These are phyloP conservation scores for Triangularia setosa DNA, from an alignment of 2,329 filamentous ascomycete genomes.

Conservation along the genomic window DNA sequence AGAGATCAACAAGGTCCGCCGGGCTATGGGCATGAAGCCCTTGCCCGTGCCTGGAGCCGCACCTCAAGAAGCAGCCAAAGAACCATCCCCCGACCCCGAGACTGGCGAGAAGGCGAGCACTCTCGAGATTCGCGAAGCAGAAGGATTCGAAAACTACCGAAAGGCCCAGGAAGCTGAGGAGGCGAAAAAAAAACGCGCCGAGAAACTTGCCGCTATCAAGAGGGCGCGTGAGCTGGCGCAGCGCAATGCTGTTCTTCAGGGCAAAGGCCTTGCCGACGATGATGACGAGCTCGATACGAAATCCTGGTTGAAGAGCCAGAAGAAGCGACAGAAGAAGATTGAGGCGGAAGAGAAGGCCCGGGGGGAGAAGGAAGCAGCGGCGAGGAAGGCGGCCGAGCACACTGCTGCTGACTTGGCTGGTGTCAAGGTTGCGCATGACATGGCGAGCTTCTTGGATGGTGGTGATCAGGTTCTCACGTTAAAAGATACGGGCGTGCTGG, in stretches of 20 bases:
- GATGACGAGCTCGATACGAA: conserved; percentile 70
- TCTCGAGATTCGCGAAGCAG: conserved; percentile 73
- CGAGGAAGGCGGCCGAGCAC: conserved; percentile 62
- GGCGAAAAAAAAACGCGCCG: conserved; percentile 73
- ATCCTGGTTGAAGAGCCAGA: conserved; percentile 82
- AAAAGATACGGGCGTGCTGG: conserved; percentile 85
- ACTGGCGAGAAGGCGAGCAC: conserved; percentile 67
- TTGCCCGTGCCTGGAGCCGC: conserved; percentile 73
- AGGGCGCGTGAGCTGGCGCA: conserved; percentile 82
- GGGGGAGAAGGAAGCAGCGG: conserved; percentile 68
- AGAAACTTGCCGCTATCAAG: conserved; percentile 77
- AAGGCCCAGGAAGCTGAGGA: conserved; percentile 65
- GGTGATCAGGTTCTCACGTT: conserved; percentile 88
- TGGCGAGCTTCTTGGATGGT: conserved; percentile 73
- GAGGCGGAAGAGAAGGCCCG: conserved; percentile 68
- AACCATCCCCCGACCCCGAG: conserved; percentile 40
- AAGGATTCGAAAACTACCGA: conserved; percentile 68
- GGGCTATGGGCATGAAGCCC: conserved; percentile 84
- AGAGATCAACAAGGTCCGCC: conserved; percentile 88
- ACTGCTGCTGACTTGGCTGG: conserved; percentile 83
- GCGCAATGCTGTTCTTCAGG: conserved; percentile 70
- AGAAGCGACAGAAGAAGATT: conserved; percentile 92
- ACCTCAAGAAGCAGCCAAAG: conserved; percentile 32
- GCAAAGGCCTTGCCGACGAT: conserved; percentile 79
- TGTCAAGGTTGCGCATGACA: conserved; percentile 86